phyloP scores from a whole-genome alignment of 2,329 filamentous ascomycete genomes.

The Xylariaceae sp. region DNA sequence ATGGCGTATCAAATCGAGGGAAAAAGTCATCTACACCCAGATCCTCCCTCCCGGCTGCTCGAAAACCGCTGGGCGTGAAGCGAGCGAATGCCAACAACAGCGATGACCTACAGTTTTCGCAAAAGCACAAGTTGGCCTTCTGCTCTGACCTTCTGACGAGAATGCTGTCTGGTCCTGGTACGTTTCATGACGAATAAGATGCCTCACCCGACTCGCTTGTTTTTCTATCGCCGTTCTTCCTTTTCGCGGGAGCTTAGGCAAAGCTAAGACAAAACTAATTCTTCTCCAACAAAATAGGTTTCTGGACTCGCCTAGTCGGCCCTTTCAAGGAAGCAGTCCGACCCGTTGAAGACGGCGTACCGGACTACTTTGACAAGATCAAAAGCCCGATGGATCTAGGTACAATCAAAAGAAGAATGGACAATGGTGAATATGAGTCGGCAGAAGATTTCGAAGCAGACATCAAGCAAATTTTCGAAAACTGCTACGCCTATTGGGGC shows the following conservation, averaged over 20 bases:
- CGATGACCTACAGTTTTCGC: conserved; percentile 31
- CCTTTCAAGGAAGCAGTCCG: conserved; percentile 59
- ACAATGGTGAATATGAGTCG: conserved; percentile 45
- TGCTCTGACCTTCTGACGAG: conserved; percentile 54
- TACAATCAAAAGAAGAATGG: conserved; percentile 59
- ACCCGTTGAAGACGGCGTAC: conserved; percentile 52
- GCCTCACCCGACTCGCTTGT: not conserved
- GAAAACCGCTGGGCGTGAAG: conserved; percentile 30
- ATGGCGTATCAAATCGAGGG: conserved; percentile 23
- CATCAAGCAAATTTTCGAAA: conserved; percentile 59
- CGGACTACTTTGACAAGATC: conserved; percentile 59
- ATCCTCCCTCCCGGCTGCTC: conserved; percentile 27
- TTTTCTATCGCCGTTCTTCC: not conserved
- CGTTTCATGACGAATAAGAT: conserved; percentile 9
- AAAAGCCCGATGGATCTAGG: conserved; percentile 59
- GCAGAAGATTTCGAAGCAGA: conserved; percentile 54
- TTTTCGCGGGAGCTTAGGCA: not conserved
- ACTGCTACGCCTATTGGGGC: conserved; percentile 59
- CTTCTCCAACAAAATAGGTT: conserved; percentile 40
- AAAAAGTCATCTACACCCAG: conserved; percentile 28
- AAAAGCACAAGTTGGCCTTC: conserved; percentile 50
- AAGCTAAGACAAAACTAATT: not conserved
- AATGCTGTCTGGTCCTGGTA: conserved; percentile 61
- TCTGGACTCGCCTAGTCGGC: conserved; percentile 63
- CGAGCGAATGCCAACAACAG: conserved; percentile 25